Base-by-base conservation (phyloP, 1,139 yeast genomes). In the Candida freyschussii region DNA sequence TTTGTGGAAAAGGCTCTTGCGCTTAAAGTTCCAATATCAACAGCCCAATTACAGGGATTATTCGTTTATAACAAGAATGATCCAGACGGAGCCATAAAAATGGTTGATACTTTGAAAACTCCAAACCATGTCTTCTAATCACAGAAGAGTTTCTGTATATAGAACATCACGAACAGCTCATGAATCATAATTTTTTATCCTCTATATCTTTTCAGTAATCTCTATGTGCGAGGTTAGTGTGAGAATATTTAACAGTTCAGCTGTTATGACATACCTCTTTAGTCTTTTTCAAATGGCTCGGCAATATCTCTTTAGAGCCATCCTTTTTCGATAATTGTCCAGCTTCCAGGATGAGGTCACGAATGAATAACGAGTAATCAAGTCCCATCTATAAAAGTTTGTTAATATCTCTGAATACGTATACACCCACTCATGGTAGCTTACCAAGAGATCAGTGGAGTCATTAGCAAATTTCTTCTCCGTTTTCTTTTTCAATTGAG, bases 41-140 rank as follows among this genome's bases (percentile, higher is more conserved):
- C 98, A 0, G 99, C 99, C 1, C 95, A 85, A 55, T 66, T 91
- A 41, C 98, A 91, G 57, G 99, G 98, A 2, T 68, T 91, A 38
- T 91, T 91, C 67, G 96, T 91, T 8, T 86, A 85, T 63, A 85
- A 86, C 61, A 91, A 91, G 59, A 72, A 83, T 41, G 80, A 79
- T 44, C 96, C 98, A 0, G 69, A 70, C 26, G 73, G 73, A 11
- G 95, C 97, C 1, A 63, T 89, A 26, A 65, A 63, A 8, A 81
- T 81, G 79, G 72, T 83, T 13, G 64, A 57, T 4, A 57, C 67
- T 5, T 43, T 63, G 35, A 56, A 55, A 37, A 50, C 56, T n/a
- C 64, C 67, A 27, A 59, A 57, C 35, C 60, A 55, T 38, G 55
- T 52, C 20, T 56, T 55, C 34, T 53, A 29, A 34, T 9, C 6